phyloP scores from a whole-genome alignment of 495 filamentous ascomycete species.

The Clohesyomyces aquaticus region DNA sequence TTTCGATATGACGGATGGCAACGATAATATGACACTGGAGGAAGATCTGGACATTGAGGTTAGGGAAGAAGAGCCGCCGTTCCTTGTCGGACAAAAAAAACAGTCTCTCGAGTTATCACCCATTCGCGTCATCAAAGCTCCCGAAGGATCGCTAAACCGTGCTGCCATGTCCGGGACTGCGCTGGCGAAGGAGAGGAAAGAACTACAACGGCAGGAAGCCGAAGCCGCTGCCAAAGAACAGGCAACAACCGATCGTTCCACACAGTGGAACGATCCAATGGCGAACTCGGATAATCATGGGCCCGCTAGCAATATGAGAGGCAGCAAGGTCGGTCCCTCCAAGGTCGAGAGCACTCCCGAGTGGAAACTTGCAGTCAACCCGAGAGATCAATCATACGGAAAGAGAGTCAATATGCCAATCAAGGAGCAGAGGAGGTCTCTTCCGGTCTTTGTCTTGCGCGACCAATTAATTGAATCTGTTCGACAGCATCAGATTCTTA shows the following conservation, averaged over 20 bases:
- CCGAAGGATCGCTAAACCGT: conserved; percentile 92
- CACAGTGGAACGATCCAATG: conserved; percentile 98
- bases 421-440: conserved; percentile 87
- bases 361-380: conserved; percentile 85
- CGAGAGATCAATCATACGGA: conserved; percentile 80
- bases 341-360: conserved; percentile 77
- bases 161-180: conserved; percentile 91
- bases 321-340: conserved; percentile 57
- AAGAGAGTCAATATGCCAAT: conserved; percentile 90
- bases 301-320: conserved; percentile 83
- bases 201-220: conserved; percentile 83
- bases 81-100: conserved; percentile 94
- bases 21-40: conserved; percentile 94
- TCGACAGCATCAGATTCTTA: conserved; percentile 82
- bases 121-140: conserved; percentile 94
- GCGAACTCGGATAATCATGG: conserved; percentile 79
- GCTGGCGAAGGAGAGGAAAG: conserved; percentile 87
- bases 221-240: conserved; percentile 80
- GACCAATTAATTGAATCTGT: conserved; percentile 89
- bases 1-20: too few species aligned
- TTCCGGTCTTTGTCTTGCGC: conserved; percentile 90
- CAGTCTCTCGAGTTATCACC: conserved; percentile 92
- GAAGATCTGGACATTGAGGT: conserved; percentile 98
- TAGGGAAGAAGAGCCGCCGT: conserved; percentile 92
- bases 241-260: conserved; percentile 78